phyloP scores from a whole-genome alignment of 1,284 basidiomycete species.

The Trichosporon ovoides region DNA sequence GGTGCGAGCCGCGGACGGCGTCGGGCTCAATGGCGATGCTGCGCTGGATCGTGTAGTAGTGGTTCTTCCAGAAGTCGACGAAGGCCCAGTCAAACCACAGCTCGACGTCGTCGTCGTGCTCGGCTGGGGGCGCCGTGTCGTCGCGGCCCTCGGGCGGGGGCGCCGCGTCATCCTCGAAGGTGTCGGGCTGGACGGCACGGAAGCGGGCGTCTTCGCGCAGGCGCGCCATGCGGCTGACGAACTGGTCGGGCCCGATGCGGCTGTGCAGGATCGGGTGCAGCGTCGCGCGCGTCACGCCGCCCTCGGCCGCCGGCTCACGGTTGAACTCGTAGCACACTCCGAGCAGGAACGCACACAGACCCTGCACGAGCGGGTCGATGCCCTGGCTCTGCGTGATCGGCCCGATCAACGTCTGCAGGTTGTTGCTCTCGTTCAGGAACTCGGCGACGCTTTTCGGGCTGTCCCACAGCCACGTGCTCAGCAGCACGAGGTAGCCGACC shows the following conservation, averaged over 20 bases:
- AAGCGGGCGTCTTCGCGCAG: constrained; percentile 88
- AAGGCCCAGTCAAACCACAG: constrained; percentile 98
- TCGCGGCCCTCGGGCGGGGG: constrained; percentile 24
- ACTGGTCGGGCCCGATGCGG: constrained; percentile 74
- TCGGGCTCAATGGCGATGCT: constrained; percentile 54
- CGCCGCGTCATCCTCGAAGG: constrained; percentile 45
- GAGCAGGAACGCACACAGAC: constrained; percentile 83
- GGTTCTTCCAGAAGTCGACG: constrained; percentile 98
- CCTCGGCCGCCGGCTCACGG: constrained; percentile 62
- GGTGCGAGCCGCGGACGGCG: constrained; percentile 41
- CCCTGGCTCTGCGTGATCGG: constrained; percentile 87
- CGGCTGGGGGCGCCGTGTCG: constrained; percentile 29
- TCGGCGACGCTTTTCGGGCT: constrained; percentile 80
- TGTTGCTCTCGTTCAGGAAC: constrained; percentile 80
- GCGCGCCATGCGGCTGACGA: constrained; percentile 78
- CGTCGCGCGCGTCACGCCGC: constrained; percentile 80
- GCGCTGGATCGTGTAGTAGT: constrained; percentile 63
- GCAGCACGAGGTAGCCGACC: constrained; percentile 74
- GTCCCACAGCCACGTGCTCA: constrained; percentile 96
- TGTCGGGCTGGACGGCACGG: constrained; percentile 78
- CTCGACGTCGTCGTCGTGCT: constrained; percentile 64
- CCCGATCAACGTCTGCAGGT: constrained; percentile 87
- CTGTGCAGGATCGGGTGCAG: constrained; percentile 80
- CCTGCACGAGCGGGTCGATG: constrained; percentile 79
- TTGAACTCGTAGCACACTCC: constrained; percentile 94